Evolutionary conservation across 352 stramenopile genomes (phyloP), one percentile per base, ranked within the genome.

Genomic region (Elongisporangium undulatum): DNA sequence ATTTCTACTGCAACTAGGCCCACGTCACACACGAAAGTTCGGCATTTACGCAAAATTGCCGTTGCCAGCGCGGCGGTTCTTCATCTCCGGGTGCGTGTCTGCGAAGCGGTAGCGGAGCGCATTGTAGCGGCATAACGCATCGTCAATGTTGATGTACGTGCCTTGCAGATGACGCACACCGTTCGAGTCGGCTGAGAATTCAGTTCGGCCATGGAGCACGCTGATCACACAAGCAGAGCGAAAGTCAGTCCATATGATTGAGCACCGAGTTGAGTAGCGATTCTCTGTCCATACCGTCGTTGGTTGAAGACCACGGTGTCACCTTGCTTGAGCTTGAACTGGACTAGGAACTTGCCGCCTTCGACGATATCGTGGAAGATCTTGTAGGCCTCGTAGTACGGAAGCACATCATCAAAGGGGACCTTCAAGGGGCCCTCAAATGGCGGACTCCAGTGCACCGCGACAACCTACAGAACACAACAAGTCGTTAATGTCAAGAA

Each of bases 401-500:
- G 71, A 54, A 71, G 73, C 2, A 92, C 73, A 41, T 92, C 77
- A 41, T 88, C 69, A 68, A 87, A 85, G 38, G 78, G 66, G n/a
- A 95, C 82, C 56, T 84, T 72, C 23, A 97, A 62, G n/a, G 92
- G 90, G 2, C 93, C 95, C 70, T 99, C 94, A 67, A 98, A 98
- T 0, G 94, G 90, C 59, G 95, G 94, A 39, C 83, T 96, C 95
- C 95, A 98, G 69, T 96, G 85, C 20, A 98, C 87, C 21, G 82
- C 89, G 45, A 96, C 71, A 24, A 97, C 86, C 73, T 96, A 63
- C 13, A 56, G 2, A 29, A 60, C 53, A n/a, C n/a, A n/a, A n/a
- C n/a, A n/a, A n/a, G n/a, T n/a, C n/a, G n/a, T n/a, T n/a, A 2
- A 24, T 23, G 53, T 45, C 19, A 8, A 34, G 4, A 34, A n/a